Percentiles rank a stretch among this genome's conserved stretches.
Conservation (phyloP, 2,329 filamentous ascomycete genomes). For the Trichoderma koningii region DNA sequence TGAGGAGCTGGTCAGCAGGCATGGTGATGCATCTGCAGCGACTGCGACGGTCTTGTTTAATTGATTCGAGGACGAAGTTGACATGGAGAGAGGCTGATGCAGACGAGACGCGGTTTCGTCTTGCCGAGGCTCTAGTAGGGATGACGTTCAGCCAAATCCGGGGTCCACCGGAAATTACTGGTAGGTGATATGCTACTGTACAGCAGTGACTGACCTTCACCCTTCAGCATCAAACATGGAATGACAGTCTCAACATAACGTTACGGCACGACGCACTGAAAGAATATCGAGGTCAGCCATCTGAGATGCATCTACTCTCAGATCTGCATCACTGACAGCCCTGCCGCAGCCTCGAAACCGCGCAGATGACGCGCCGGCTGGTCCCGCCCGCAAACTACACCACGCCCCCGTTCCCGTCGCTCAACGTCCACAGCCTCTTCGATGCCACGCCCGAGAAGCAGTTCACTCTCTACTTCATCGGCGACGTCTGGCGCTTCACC, state of each 20-base stretch:
- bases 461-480: slow-evolving; percentile 69
- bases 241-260: no score
- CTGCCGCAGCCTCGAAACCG: not conserved
- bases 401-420: slow-evolving; percentile 74
- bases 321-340: not conserved
- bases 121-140: slow-evolving; percentile 36
- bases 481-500: slow-evolving; percentile 85
- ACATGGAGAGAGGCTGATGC: not conserved
- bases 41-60: not conserved
- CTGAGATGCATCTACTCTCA: not conserved
- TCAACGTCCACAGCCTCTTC: slow-evolving; percentile 69
- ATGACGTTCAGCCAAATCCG: slow-evolving; percentile 21
- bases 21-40: slow-evolving; percentile 44
- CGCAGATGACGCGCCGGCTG: slow-evolving; percentile 34
- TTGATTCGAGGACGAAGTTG: slow-evolving; percentile 3
- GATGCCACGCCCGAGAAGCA: slow-evolving; percentile 45
- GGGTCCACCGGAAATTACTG: slow-evolving; percentile 22
- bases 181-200: slow-evolving; percentile 3
- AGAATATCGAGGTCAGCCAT: no score
- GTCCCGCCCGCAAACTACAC: slow-evolving; percentile 56
- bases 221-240: no score
- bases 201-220: not conserved
- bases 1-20: slow-evolving; percentile 68
- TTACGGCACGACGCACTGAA: no score
- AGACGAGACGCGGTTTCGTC: slow-evolving; percentile 13